Percentiles rank a stretch among this genome's conserved stretches.
Evolutionary conservation across 345 rosid genomes (phyloP).

Genomic region (Capsella bursapastoris): DNA sequence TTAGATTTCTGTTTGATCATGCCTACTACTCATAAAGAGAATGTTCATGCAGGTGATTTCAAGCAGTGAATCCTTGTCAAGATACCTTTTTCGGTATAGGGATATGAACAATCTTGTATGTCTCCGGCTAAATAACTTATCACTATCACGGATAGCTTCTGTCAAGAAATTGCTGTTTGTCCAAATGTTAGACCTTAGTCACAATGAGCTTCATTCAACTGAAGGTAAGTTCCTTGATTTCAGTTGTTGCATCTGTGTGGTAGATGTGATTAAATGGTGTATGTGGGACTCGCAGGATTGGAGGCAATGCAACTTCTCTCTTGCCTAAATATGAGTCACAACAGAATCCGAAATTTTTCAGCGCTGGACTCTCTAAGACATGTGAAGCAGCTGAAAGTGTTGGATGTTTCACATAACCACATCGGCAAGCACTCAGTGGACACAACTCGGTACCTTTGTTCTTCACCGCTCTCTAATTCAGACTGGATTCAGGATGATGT

Average conservation of each 20-base stretch:
- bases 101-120: constrained; percentile 51
- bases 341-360: constrained; percentile 69
- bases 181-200: constrained; percentile 87
- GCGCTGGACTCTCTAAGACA: constrained; percentile 74
- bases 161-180: constrained; percentile 82
- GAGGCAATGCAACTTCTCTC: constrained; percentile 84
- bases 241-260: constrained; percentile 12
- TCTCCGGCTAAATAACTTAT: constrained; percentile 74
- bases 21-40: constrained; percentile 29
- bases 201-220: constrained; percentile 77
- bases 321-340: constrained; percentile 71
- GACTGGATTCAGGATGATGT: constrained; percentile 51
- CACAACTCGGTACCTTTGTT: constrained; percentile 69
- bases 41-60: constrained; percentile 69
- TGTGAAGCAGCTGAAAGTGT: constrained; percentile 63
- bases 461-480: constrained; percentile 80
- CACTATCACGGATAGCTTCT: constrained; percentile 70
- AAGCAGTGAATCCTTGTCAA: constrained; percentile 55
- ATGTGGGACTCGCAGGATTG: constrained; percentile 52
- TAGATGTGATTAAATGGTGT: constrained; percentile 21
- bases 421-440: constrained; percentile 87
- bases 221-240: constrained; percentile 61
- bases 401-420: constrained; percentile 83
- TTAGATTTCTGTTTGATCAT: not conserved
- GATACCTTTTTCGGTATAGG: constrained; percentile 53